Evolutionary conservation across 2,329 filamentous ascomycete species (phyloP), one percentile per base, ranked within the genome.

Genomic region (Cytospora leucostoma): DNA sequence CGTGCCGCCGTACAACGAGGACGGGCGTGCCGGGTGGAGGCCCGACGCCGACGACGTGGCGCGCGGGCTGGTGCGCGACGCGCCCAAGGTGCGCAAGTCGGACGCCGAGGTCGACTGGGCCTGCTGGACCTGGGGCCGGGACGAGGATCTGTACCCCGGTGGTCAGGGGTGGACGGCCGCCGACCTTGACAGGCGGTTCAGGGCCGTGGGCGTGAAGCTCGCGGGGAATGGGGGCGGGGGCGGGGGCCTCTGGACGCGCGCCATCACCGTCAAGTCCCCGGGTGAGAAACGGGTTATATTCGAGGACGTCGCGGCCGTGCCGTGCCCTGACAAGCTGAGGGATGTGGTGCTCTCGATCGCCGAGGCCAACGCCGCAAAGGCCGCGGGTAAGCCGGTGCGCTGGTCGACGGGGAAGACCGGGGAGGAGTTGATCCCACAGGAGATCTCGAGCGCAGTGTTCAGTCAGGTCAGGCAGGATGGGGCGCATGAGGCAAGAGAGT

Each of bases 61-160:
- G 74, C 71, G 7, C 11, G 57, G 58, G 2, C 57, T 58, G 17
- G 68, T 74, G 2, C 62, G 61, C 33, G 83, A 89, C 70, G 94
- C 94, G 1, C 84, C 86, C 1, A 97, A 97, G 72, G 85, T 97
- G 65, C 84, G 76, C 1, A 84, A 88, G 61, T 75, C 80, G 7
- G 86, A 94, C 69, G 77, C 80, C 2, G 82, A 86, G 64, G 75
- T 96, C 8, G 76, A 87, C 65, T 92, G 88, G 82, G 52, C 51
- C n/a, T 17, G 55, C 44, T 27, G 27, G 32, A 10, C 32, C 38
- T 66, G 65, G 65, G 65, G 38, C 13, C 32, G 15, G 12, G 63
- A 62, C 35, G 12, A 44, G 21, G 15, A 2, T 3, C 27, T 61
- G 38, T 61, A 58, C 55, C 56, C 61, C 8, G 56, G 11, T 0